Evolutionary conservation across 139 green algal genomes (phyloP), one percentile per base, ranked within the genome.

Genomic region (Prasinococcaceae sp.): DNA sequence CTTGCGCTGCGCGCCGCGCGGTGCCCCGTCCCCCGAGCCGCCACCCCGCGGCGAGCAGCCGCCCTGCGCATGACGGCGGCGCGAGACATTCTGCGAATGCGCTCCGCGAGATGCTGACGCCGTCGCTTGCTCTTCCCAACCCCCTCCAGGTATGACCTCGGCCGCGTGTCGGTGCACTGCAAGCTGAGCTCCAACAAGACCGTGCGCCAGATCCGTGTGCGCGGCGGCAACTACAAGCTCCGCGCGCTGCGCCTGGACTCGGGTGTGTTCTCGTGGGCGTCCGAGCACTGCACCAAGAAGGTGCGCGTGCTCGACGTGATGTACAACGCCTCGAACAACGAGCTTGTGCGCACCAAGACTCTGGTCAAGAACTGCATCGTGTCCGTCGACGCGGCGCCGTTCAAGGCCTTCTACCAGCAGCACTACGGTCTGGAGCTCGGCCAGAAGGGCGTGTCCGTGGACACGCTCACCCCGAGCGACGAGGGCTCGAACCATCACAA

Each of bases 311-410:
- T 98, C 70, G 86, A 95, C 53, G 90, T 98, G 24, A 58, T 68
- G 26, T 98, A 98, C 88, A 97, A 98, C 72, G 82, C 90, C 22
- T 94, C 86, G 62, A 97, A 96, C 81, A 98, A 98, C 77, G 90
- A 98, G 79, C 74, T 98, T 72, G 88, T 95, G 62, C 82, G 90
- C 60, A 98, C 90, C 28, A 81, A 98, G 79, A 97, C 90, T 19
- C 73, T 98, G 54, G 90, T 98, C 61, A 98, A 98, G 84, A 88
- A 85, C 60, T 81, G 80, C 55, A 93, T 98, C 52, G 48, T 98
- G 1, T 68, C 86, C 65, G 61, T 98, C 29, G 90, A 98, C 57
- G 86, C 90, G 36, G 74, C 86, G 17, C 90, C 90, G 38, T 98
- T 97, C 84, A 89, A 52, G 9, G 46, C 65, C 44, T 79, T 69